phyloP scores from a whole-genome alignment of 257 asterid genomes.

The Nicotiana otophora region DNA sequence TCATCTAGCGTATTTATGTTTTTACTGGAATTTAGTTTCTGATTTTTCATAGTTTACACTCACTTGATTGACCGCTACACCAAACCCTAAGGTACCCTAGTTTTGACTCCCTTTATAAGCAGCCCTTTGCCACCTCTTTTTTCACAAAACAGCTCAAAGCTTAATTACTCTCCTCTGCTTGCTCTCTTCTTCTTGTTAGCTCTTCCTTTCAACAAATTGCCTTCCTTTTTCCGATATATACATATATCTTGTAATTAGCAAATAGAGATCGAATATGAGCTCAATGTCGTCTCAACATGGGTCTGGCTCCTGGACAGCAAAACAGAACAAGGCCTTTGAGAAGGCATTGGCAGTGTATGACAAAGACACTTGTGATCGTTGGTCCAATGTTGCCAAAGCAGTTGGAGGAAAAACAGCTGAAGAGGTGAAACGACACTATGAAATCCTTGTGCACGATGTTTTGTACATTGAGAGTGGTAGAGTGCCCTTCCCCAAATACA shows the following conservation, averaged over 20 bases:
- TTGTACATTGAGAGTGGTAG: slow-evolving; percentile 50
- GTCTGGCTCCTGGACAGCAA: slow-evolving; percentile 45
- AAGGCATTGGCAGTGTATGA: slow-evolving; percentile 61
- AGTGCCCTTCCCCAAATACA: slow-evolving; percentile 59
- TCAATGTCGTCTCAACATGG: slow-evolving; percentile 28
- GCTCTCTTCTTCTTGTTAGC: not conserved
- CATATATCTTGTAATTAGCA: not conserved
- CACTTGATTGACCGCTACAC: not conserved
- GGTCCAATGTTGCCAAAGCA: slow-evolving; percentile 69
- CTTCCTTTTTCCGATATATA: not conserved
- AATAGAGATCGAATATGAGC: slow-evolving; percentile 2
- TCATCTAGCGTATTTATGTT: no score
- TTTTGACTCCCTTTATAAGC: not conserved
- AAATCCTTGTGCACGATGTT: slow-evolving; percentile 53
- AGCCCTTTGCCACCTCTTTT: not conserved
- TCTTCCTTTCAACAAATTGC: not conserved
- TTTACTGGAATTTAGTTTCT: no score
- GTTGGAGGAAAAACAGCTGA: slow-evolving; percentile 60
- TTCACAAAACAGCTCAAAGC: slow-evolving; percentile 18
- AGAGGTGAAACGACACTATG: slow-evolving; percentile 65
- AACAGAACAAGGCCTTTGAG: slow-evolving; percentile 79
- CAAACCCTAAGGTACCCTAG: not conserved
- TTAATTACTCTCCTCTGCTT: not conserved
- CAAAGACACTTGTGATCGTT: slow-evolving; percentile 69
- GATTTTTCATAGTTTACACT: not conserved